Evolutionary conservation across 805 yeast genomes (phyloP), one percentile per base, ranked within the genome.

Genomic region (Barnettozyma vustinii): DNA sequence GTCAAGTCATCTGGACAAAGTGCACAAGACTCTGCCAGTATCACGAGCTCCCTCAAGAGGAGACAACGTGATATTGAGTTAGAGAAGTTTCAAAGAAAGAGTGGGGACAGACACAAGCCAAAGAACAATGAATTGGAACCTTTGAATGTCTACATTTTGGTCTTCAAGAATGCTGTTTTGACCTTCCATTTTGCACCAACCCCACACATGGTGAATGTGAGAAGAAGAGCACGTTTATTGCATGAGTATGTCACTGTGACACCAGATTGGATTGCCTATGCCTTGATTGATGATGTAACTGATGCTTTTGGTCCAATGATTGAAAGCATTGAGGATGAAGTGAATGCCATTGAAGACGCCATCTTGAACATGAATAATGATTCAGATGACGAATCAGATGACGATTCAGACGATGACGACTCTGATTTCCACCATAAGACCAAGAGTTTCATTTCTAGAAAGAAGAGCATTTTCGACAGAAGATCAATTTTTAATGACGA

Each of bases 241-340:
- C 76, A 84, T 52, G 99, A 94, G 64, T 92, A 91, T 61, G 71
- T 94, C 52, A 88, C 87, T 2, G 96, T 94, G 5, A 80, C 92
- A 2, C 81, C 97, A 0, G 98, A 94, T 65, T 94, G 99, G 99
- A 84, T 94, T 42, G 92, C 97, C 1, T 94, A 94, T 68, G 98
- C 98, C 0, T 70, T 94, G 54, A 88, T 94, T 57, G 99, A 94
- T 70, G 98, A 94, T 64, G 88, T 94, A 54, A 92, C 97, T 0
- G 99, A 94, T 72, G 96, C 96, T 0, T 94, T 88, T 72, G 98
- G 96, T 1, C 99, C 99, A 2, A 81, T 94, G 84, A 91, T 94
- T 53, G 95, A 88, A 50, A 80, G 92, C 42, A 91, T 94, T 46
- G 98, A 94, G 62, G 89, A 83, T 51, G 99, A 94, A 59, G 98